Percentiles rank a stretch among this genome's conserved stretches.
Conservation (phyloP, 169 alveolate genomes). For the Plasmodium malariae region DNA sequence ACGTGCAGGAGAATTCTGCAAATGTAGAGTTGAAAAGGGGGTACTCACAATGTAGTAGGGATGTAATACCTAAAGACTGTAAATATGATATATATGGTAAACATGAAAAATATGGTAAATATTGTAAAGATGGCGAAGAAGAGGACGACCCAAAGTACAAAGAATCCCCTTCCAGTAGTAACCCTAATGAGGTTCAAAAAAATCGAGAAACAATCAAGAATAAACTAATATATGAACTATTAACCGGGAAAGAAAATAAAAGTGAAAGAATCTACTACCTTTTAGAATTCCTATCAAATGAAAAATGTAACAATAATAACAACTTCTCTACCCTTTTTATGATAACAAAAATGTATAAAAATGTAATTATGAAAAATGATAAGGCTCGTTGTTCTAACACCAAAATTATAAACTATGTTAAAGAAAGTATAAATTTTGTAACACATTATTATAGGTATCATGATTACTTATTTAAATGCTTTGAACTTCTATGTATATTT, state of each 20-base stretch:
- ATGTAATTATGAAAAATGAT: background rate
- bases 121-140: background rate
- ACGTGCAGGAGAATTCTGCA: too few species aligned
- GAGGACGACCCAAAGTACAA: background rate
- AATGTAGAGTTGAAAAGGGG: too few species aligned
- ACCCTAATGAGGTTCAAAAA: background rate
- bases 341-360: slow-evolving; percentile 4
- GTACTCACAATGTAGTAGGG: too few species aligned
- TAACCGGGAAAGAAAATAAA: background rate
- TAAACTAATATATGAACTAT: background rate
- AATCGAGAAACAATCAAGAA: background rate
- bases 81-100: too few species aligned
- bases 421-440: background rate
- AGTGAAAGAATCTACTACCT: background rate
- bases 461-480: slow-evolving; percentile 11
- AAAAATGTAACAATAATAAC: background rate
- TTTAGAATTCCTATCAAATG: background rate
- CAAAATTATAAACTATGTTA: background rate
- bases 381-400: background rate
- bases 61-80: too few species aligned
- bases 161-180: too few species aligned
- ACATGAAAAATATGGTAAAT: too few species aligned
- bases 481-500: slow-evolving; percentile 24
- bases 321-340: background rate
- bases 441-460: slow-evolving; percentile 4